Conservation (phyloP, 495 filamentous ascomycete species). For the Aspergillus haitiensis region DNA sequence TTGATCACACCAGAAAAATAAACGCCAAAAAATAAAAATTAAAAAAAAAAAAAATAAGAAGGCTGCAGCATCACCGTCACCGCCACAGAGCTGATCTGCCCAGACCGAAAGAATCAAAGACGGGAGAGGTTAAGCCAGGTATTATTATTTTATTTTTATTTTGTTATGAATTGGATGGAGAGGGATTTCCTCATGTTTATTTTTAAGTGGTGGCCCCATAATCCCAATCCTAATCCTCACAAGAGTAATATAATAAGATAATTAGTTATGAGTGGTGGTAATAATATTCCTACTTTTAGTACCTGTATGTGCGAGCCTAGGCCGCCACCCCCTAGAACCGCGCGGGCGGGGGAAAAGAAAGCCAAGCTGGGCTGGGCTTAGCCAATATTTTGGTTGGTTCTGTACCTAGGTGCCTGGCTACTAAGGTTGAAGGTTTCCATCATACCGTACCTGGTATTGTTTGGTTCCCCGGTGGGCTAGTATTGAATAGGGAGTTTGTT, state of each 20-base stretch:
- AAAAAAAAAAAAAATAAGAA: background rate
- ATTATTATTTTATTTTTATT: constrained; percentile 1
- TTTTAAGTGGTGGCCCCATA: background rate
- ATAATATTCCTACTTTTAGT: too few species aligned
- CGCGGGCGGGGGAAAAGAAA: constrained; percentile 31
- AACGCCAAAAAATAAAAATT: background rate
- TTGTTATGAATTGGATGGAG: background rate
- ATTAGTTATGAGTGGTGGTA: too few species aligned
- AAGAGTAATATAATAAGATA: background rate
- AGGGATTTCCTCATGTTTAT: constrained; percentile 9
- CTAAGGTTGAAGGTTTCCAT: background rate
- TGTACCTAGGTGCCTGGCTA: constrained; percentile 13
- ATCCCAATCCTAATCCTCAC: too few species aligned
- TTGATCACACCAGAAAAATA: too few species aligned
- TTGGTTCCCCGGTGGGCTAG: constrained; percentile 12
- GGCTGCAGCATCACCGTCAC: background rate
- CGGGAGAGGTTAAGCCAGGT: background rate
- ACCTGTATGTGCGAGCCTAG: constrained; percentile 14
- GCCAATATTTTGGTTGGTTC: constrained; percentile 21
- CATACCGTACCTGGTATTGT: constrained; percentile 25
- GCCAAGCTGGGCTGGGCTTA: constrained; percentile 26
- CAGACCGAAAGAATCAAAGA: background rate
- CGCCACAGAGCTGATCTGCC: background rate
- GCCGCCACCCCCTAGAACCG: constrained; percentile 45
- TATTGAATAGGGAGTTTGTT: constrained; percentile 8